Evolutionary conservation across 164 flowering plant genomes (phyloP), one percentile per base, ranked within the genome.

Genomic region (Magnolia sinica): DNA sequence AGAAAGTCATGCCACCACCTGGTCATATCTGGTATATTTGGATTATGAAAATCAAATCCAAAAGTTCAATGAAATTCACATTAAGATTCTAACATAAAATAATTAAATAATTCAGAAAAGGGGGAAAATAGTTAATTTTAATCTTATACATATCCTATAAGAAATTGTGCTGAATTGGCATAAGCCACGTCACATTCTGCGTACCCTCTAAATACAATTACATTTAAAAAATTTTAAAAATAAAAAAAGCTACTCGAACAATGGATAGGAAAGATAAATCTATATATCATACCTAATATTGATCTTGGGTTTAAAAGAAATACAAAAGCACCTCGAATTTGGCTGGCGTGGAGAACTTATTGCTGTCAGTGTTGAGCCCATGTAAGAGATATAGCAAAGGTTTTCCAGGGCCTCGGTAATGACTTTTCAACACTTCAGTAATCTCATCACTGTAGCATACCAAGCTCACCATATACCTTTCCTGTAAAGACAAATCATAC

Each of bases 301-400:
- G 45, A 37, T 37, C 45, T 37, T 37, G 45, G 45, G 45, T 37
- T 37, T 37, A 7, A 37, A 37, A 37, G 45, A 37, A 37, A 55
- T 16, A 52, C 13, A 23, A 66, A 75, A 37, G 20, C 29, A 95
- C 98, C 97, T 90, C 87, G 78, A 93, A 86, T 70, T 88, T 79
- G 23, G 98, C 97, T 69, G 98, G 98, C 77, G 87, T 89, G 50
- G 92, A 90, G 71, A 77, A 95, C 23, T 90, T 89, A 78, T 85
- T 85, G 83, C 98, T 95, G 71, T 95, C 98, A 51, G 98, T 91
- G 78, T 95, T 93, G 23, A 90, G 89, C 73, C 98, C 98, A 80
- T 88, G 89, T 85, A 95, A 83, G 27, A 92, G 93, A 85, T 85
- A 93, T 81, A 95, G 76, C 68, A 90, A 76, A 55, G 93, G 91